Percentiles rank a stretch among this genome's conserved stretches.
These are phyloP conservation scores for Phyllosticta ampelicida DNA, from an alignment of 2,329 filamentous ascomycete genomes.

Conservation along the genomic window DNA sequence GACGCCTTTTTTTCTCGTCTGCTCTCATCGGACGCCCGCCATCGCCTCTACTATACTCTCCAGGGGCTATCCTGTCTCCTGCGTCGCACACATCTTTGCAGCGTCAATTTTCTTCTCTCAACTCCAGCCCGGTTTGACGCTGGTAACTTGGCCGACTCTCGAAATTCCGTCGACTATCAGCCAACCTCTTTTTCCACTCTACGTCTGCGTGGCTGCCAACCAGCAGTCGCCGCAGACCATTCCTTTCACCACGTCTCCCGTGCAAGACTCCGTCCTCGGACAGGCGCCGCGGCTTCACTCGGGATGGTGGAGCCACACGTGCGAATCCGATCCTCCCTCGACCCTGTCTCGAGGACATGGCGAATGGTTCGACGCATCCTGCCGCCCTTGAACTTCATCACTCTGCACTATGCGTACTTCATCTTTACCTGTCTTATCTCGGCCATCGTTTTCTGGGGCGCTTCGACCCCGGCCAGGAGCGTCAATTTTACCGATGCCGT, in stretches of 20 bases:
- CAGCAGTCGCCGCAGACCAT: constrained; percentile 8
- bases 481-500: constrained; percentile 54
- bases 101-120: not conserved
- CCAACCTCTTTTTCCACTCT: not conserved
- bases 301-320: constrained; percentile 11
- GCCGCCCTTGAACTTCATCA: constrained; percentile 49
- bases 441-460: constrained; percentile 51
- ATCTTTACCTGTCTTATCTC: constrained; percentile 43
- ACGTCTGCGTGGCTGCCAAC: constrained; percentile 8
- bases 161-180: not conserved
- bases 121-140: not conserved
- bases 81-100: not conserved
- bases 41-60: not conserved
- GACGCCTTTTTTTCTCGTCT: not conserved
- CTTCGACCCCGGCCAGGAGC: constrained; percentile 40
- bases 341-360: constrained; percentile 13
- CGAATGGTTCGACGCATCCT: constrained; percentile 16
- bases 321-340: constrained; percentile 10
- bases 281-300: constrained; percentile 10
- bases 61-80: not conserved
- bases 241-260: constrained; percentile 4
- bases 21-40: not conserved
- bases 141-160: not conserved
- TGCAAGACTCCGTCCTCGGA: constrained; percentile 3
- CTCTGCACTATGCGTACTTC: constrained; percentile 59